Base-by-base conservation (phyloP, 2,329 filamentous ascomycete species). In the Conoideocrella luteorostrata region DNA sequence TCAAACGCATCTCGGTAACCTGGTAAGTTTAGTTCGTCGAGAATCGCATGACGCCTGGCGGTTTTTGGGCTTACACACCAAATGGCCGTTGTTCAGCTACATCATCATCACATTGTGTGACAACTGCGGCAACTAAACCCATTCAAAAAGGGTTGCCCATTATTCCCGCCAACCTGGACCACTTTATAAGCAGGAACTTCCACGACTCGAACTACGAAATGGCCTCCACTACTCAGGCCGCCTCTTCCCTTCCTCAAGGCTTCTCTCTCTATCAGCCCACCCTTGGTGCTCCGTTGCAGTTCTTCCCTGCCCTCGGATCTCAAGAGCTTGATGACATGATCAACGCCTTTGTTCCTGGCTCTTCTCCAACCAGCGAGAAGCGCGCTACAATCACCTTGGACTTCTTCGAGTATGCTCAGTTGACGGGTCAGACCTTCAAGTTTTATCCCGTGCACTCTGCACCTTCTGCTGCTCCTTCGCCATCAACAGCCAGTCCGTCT, bases 221-320 rank as follows among this genome's bases (percentile, higher is more conserved):
- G 63, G 47, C 58, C 38, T 45, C 50, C 26, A 38, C 41, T 32
- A 33, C 39, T 17, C 30, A 36, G 37, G 47, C 47, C 26, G 43
- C 47, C 5, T 51, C 55, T 40, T 47, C 47, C 43, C 52, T 65
- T 24, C 61, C 62, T 39, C 59, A 71, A 63, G 75, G 75, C 45
- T 80, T 80, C 61, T 78, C 77, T 47, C 69, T 82, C 59, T 78
- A 72, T 57, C 79, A 83, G 66, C 69, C 76, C 34, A 60, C 68
- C 39, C 66, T 78, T 43, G 78, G 78, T 41, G 70, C 72, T 38
- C 64, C 72, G 48, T 68, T 83, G 45, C 68, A 88, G 64, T 80
- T 88, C 74, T 64, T 81, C 60, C 74, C 87, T 67, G 66, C 82
- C 55, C 67, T 88, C 63, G 68, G 82, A 57, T 69, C 74, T 48